These are phyloP conservation scores for Pichia sp. DNA, from an alignment of 1,139 yeast genomes.

Conservation along the genomic window DNA sequence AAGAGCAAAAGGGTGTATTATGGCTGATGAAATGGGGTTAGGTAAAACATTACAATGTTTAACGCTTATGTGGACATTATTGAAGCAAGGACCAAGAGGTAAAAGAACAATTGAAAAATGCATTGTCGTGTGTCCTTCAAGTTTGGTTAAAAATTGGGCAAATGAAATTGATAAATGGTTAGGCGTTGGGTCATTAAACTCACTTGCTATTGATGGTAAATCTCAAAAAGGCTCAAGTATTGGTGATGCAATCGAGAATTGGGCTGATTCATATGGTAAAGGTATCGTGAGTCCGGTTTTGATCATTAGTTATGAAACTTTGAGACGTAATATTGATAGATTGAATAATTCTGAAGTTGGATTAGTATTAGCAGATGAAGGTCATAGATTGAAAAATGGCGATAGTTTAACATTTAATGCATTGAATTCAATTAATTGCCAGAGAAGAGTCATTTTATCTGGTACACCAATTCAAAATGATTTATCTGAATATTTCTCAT, in stretches of 20 bases:
- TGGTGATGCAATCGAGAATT: conserved; percentile 61
- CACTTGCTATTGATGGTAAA: conserved; percentile 90
- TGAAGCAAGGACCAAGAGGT: conserved; percentile 88
- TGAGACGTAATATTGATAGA: conserved; percentile 77
- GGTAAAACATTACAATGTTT: conserved; percentile 95
- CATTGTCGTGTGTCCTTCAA: conserved; percentile 92
- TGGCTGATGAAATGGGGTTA: conserved; percentile 99
- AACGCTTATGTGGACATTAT: conserved; percentile 86
- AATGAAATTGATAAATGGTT: conserved; percentile 94
- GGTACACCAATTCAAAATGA: conserved; percentile 99
- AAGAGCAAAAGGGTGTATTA: conserved; percentile 89
- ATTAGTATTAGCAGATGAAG: conserved; percentile 88
- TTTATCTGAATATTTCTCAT: conserved; percentile 86
- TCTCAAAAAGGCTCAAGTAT: conserved; percentile 61
- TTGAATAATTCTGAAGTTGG: conserved; percentile 81
- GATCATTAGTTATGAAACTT: conserved; percentile 91
- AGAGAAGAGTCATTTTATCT: conserved; percentile 83
- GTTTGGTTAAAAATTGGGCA: conserved; percentile 95
- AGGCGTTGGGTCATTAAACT: conserved; percentile 83
- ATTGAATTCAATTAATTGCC: conserved; percentile 71
- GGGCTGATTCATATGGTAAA: conserved; percentile 90
- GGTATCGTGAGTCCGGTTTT: conserved; percentile 88
- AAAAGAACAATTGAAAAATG: conserved; percentile 79
- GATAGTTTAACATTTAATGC: conserved; percentile 92
- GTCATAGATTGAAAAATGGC: conserved; percentile 90